Evolutionary conservation across 1,284 basidiomycete genomes (phyloP), one percentile per base, ranked within the genome.

Genomic region (Heterobasidion annosum): DNA sequence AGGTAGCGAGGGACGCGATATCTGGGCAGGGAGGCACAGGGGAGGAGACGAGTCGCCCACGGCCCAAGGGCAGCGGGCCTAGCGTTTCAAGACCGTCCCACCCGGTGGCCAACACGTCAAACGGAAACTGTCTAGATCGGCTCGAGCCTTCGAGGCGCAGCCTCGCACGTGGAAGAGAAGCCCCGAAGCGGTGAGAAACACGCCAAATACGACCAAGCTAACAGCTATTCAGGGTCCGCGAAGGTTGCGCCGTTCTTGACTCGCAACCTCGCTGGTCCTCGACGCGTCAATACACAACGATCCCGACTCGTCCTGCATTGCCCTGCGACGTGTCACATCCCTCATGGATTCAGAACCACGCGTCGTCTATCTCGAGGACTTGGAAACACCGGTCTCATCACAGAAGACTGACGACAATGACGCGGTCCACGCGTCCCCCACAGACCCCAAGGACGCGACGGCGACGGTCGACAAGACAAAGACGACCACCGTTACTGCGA

Each of bases 321-420:
- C 19, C 2, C 19, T 6, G 10, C 12, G 3, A 9, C 48, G 48
- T 16, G 48, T n/a, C 18, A 8, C 18, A 34, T 25, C 34, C 19
- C 34, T 18, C 18, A 34, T 49, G 48, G 32, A 35, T 3, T 35
- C 48, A 12, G 16, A 66, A 8, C 59, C 64, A 54, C 63, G 67
- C 56, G 66, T 74, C 54, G 74, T 82, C 7, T 85, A 79, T 63
- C 73, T 82, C 25, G 82, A 81, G 62, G 83, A 88, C 58, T 65
- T 85, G 33, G 73, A 79, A 55, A 50, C 56, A 0, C 55, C 59
- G 3, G 33, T 61, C 55, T 19, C 18, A 16, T 57, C 59, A 51
- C 53, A 52, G 34, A 56, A 60, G 16, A 53, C 18, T 19, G 52
- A 56, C 7, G 51, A 57, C 37, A 60, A 56, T 34, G 57, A 54